Evolutionary conservation across 345 rosid genomes (phyloP).

Genomic region (Salix purpurea): DNA sequence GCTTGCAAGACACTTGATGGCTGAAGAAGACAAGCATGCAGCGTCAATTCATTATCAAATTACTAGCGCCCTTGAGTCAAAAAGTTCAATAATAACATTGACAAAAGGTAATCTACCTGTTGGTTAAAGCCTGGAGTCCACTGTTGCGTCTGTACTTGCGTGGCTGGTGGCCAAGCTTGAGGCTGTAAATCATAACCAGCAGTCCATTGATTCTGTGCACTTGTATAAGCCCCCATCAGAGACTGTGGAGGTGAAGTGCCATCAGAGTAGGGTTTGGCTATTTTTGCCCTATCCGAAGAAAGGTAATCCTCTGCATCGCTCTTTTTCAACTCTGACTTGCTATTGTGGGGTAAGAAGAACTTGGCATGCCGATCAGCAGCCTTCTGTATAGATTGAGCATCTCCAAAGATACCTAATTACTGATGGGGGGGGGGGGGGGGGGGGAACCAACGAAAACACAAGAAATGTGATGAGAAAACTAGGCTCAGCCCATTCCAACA

Average conservation of each 20-base stretch:
- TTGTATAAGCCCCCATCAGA: slow-evolving; percentile 68
- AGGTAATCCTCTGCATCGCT: slow-evolving; percentile 80
- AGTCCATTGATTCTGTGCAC: slow-evolving; percentile 71
- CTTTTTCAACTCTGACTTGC: slow-evolving; percentile 65
- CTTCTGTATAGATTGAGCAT: slow-evolving; percentile 46
- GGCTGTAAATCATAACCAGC: slow-evolving; percentile 76
- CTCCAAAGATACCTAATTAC: slow-evolving; percentile 84
- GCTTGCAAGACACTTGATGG: background rate
- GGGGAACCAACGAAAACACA: background rate
- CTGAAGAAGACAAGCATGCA: background rate
- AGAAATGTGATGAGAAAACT: background rate
- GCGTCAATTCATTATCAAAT: background rate
- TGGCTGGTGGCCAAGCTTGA: slow-evolving; percentile 60
- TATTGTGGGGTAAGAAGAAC: slow-evolving; percentile 59
- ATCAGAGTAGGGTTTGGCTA: slow-evolving; percentile 60
- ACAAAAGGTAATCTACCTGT: slow-evolving; percentile 36
- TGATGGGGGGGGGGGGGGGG: slow-evolving; percentile 36
- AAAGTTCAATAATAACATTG: no score
- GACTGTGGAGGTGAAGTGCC: slow-evolving; percentile 56
- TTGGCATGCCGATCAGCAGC: slow-evolving; percentile 84
- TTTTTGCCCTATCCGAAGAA: slow-evolving; percentile 72
- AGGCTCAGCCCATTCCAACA: background rate
- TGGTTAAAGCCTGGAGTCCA: slow-evolving; percentile 81
- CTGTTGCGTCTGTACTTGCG: slow-evolving; percentile 31
- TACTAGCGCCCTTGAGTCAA: no score